Evolutionary conservation across 2,329 filamentous ascomycete genomes (phyloP).

Genomic region (Colletotrichum echinochloae): DNA sequence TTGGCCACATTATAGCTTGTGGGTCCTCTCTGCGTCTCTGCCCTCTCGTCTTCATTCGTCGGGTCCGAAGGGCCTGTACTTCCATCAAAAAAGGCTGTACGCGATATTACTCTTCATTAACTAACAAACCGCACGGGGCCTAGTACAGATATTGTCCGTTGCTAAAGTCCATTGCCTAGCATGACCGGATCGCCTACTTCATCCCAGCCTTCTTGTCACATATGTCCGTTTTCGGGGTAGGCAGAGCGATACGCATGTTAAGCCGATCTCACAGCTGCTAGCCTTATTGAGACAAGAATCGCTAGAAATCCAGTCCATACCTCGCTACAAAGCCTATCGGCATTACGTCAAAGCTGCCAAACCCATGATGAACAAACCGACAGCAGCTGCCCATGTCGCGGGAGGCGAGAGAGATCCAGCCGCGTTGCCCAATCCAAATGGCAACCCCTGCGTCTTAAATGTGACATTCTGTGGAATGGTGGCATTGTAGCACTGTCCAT

Average conservation of each 20-base stretch:
- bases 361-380: slow-evolving; percentile 41
- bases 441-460: slow-evolving; percentile 73
- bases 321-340: too few species aligned
- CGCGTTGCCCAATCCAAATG: slow-evolving; percentile 58
- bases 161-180: background rate
- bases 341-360: slow-evolving; percentile 43
- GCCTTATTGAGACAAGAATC: background rate
- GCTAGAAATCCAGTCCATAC: background rate
- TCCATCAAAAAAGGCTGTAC: background rate
- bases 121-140: background rate
- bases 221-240: background rate
- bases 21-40: background rate
- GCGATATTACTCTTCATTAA: background rate
- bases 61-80: background rate
- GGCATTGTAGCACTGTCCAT: slow-evolving; percentile 75
- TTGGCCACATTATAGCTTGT: background rate
- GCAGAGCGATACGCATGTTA: background rate
- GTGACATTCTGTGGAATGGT: slow-evolving; percentile 77
- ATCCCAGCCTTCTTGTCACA: background rate
- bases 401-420: slow-evolving; percentile 45
- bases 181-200: background rate
- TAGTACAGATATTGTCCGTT: background rate
- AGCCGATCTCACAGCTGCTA: too few species aligned
- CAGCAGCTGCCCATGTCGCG: slow-evolving; percentile 40
- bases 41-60: background rate